Evolutionary conservation across 495 filamentous ascomycete species (phyloP).

Genomic region (Xylaria telfairii): DNA sequence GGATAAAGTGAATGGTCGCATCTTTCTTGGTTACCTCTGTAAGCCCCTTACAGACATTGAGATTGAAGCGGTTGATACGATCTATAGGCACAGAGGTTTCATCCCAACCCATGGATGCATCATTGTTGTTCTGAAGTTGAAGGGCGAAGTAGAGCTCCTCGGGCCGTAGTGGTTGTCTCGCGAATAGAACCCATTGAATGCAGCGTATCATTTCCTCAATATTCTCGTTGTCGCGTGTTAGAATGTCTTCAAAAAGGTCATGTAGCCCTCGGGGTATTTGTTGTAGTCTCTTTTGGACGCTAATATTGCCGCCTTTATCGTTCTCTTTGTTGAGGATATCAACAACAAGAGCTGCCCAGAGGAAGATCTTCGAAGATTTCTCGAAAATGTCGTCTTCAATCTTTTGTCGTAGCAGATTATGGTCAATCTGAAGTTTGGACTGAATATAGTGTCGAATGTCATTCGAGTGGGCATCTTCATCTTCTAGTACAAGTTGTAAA

Average conservation of each 20-base stretch:
- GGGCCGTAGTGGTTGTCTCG: conserved; percentile 37
- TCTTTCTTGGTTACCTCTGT: conserved; percentile 38
- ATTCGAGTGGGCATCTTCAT: not conserved
- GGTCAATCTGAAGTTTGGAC: conserved; percentile 18
- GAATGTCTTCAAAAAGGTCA: conserved; percentile 44
- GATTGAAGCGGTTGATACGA: conserved; percentile 34
- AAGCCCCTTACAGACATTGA: conserved; percentile 43
- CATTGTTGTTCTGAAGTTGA: conserved; percentile 28
- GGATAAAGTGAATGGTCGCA: conserved; percentile 47
- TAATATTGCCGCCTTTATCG: conserved; percentile 33
- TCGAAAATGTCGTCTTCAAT: conserved; percentile 7
- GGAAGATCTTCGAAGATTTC: conserved; percentile 34
- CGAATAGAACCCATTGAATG: conserved; percentile 49
- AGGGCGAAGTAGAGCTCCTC: conserved; percentile 49
- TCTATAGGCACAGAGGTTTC: not conserved
- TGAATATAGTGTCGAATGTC: conserved; percentile 24
- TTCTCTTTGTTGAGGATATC: conserved; percentile 41
- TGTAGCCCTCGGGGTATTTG: conserved; percentile 44
- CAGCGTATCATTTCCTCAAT: conserved; percentile 42
- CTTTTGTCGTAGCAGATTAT: not conserved
- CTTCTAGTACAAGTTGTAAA: conserved; percentile 22
- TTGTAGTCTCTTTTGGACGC: conserved; percentile 31
- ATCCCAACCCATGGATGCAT: conserved; percentile 18
- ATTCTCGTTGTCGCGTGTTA: conserved; percentile 39
- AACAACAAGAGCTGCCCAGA: conserved; percentile 47